Base-by-base conservation (phyloP, 495 filamentous ascomycete species). In the Talaromyces stipitatus region DNA sequence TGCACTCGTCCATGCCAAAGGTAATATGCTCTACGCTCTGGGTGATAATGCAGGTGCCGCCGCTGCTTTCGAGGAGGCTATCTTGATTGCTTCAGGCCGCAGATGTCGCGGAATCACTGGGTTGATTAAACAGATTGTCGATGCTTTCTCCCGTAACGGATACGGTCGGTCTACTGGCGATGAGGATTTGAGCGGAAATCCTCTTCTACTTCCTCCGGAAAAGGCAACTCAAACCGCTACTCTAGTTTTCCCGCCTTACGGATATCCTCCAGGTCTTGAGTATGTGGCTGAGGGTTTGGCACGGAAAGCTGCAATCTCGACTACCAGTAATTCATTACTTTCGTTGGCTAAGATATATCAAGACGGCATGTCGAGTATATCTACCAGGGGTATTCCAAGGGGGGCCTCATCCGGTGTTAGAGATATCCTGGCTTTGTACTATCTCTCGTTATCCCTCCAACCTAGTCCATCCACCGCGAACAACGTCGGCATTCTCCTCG, bases 311-410 rank as follows among this genome's bases (percentile, higher is more conserved):
- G 92, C 90, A 11, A 81, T 96, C 10, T 91, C 90, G 6, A 97
- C 92, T 3, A 96, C 92, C 3, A 97, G 92, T 71, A 99, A 99
- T 67, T 94, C 92, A 14, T 73, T 99, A 7, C 80, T 99, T 3
- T 97, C 92, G 0, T 74, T 99, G 48, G 94, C 94, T 23, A 99
- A 99, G 70, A 97, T 99, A 46, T 97, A 95, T 61, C 94, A 99
- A 69, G 94, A 99, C 73, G 87, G 91, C n/a, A 96, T 97, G 89
- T 79, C 90, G 6, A 91, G 83, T 58, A 83, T 85, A 29, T 83
- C 82, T 16, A 72, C 81, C 30, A 72, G 79, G 2, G 79, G 84
- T 28, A 76, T 78, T 33, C 75, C 77, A 22, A 75, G 85, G 38
- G 74, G 85, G 10, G 80, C 86, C 3, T 16, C 30, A 14, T 84